These are phyloP conservation scores for Capsella rubella DNA, from an alignment of 441 rosid species.

Conservation along the genomic window DNA sequence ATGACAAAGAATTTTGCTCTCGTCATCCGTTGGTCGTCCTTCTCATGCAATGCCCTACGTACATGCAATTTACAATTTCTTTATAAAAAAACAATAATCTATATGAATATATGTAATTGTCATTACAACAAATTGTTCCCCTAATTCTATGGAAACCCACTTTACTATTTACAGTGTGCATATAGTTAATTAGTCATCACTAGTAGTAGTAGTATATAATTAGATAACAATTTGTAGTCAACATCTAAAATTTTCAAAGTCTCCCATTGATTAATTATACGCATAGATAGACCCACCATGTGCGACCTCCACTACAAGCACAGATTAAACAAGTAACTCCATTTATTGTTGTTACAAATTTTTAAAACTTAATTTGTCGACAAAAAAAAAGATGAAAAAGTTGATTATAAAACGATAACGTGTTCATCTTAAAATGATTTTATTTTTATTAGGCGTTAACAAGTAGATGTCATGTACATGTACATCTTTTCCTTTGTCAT, in stretches of 20 bases:
- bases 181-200: constrained; percentile 2
- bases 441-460: background rate
- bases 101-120: background rate
- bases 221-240: background rate
- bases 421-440: constrained; percentile 3
- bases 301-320: constrained; percentile 33
- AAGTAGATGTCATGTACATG: background rate
- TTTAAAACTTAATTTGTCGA: background rate
- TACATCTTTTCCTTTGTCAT: background rate
- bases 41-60: constrained; percentile 80
- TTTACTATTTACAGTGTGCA: background rate
- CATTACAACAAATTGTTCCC: background rate
- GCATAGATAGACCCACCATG: constrained; percentile 38
- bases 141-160: background rate
- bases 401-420: constrained; percentile 23
- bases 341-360: background rate
- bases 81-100: background rate
- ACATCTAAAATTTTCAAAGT: constrained; percentile 10
- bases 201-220: background rate
- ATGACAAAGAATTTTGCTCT: constrained; percentile 85
- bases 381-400: background rate
- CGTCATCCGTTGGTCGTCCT: constrained; percentile 65
- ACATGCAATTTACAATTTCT: background rate
- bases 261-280: background rate
- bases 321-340: constrained; percentile 12